A percentile compares a stretch with the other conserved stretches of the same genome.
Evolutionary conservation across 768 basidiomycete species (phyloP).

Genomic region (Boletus huronensis): DNA sequence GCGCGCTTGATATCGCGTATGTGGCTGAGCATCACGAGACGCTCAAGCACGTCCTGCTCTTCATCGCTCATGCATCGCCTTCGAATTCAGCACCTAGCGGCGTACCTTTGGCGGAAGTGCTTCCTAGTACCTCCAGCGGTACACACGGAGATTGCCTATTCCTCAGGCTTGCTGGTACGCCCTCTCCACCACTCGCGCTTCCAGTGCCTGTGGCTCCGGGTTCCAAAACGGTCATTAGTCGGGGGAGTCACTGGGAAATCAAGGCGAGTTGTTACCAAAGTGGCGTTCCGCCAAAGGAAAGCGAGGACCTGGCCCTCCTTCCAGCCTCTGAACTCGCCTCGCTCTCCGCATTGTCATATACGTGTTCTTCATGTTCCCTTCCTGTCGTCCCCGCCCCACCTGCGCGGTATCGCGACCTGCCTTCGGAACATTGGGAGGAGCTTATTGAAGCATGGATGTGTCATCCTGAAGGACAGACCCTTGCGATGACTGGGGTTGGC

Average conservation of each 20-base stretch:
- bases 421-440: slow-evolving; percentile 97
- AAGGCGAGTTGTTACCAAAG: slow-evolving; percentile 48
- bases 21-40: slow-evolving; percentile 84
- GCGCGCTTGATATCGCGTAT: slow-evolving; percentile 43
- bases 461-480: slow-evolving; percentile 75
- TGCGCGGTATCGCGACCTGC: slow-evolving; percentile 75
- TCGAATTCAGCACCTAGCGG: slow-evolving; percentile 38
- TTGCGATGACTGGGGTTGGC: slow-evolving; percentile 47
- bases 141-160: slow-evolving; percentile 52
- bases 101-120: slow-evolving; percentile 56
- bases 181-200: slow-evolving; percentile 55
- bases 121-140: slow-evolving; percentile 42
- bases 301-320: slow-evolving; percentile 46
- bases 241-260: slow-evolving; percentile 65
- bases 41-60: slow-evolving; percentile 73
- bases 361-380: slow-evolving; percentile 77
- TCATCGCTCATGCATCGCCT: slow-evolving; percentile 43
- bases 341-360: slow-evolving; percentile 59
- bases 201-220: slow-evolving; percentile 59
- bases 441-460: slow-evolving; percentile 99
- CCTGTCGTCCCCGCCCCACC: slow-evolving; percentile 55
- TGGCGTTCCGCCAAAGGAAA: slow-evolving; percentile 8
- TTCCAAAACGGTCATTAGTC: slow-evolving; percentile 53
- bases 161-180: slow-evolving; percentile 55
- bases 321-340: slow-evolving; percentile 63